phyloP scores from a whole-genome alignment of 805 yeast species.

The Lipomyces lipofer region DNA sequence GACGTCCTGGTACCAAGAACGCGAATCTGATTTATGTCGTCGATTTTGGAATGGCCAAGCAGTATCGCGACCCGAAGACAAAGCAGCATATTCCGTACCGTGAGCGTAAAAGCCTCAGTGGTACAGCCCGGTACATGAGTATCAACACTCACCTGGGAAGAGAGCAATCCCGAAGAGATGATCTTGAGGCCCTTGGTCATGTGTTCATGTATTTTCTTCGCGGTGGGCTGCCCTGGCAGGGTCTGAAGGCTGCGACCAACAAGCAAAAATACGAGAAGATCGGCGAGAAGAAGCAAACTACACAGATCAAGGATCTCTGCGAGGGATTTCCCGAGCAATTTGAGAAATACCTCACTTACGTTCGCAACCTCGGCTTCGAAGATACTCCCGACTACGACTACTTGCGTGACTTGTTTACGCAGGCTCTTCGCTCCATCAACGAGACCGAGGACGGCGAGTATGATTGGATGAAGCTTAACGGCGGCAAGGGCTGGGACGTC shows the following conservation, averaged over 20 bases:
- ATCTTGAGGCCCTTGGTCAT: slow-evolving; percentile 93
- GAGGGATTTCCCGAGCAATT: slow-evolving; percentile 89
- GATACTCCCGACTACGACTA: slow-evolving; percentile 93
- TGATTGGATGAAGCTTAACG: slow-evolving; percentile 97
- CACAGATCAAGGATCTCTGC: slow-evolving; percentile 82
- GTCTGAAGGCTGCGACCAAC: slow-evolving; percentile 95
- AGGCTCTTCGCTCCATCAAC: slow-evolving; percentile 71
- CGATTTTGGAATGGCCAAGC: slow-evolving; percentile 99
- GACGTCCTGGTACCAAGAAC: slow-evolving; percentile 79
- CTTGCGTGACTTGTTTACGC: slow-evolving; percentile 71
- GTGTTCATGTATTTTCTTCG: slow-evolving; percentile 92
- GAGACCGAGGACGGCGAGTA: slow-evolving; percentile 82
- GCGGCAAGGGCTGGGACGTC: slow-evolving; percentile 95
- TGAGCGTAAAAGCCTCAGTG: slow-evolving; percentile 92
- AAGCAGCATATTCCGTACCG: slow-evolving; percentile 95
- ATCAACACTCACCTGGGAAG: slow-evolving; percentile 96
- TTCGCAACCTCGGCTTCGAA: slow-evolving; percentile 86
- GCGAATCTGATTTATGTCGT: slow-evolving; percentile 86
- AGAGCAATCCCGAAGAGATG: slow-evolving; percentile 96
- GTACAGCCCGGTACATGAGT: slow-evolving; percentile 98
- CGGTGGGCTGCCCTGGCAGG: slow-evolving; percentile 98
- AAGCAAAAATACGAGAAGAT: slow-evolving; percentile 97
- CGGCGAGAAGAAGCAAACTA: slow-evolving; percentile 92
- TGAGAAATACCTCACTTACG: slow-evolving; percentile 86
- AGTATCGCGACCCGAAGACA: slow-evolving; percentile 93